Evolutionary conservation across 1,284 basidiomycete species (phyloP), one percentile per base, ranked within the genome.

Genomic region (Peniophora sp.): DNA sequence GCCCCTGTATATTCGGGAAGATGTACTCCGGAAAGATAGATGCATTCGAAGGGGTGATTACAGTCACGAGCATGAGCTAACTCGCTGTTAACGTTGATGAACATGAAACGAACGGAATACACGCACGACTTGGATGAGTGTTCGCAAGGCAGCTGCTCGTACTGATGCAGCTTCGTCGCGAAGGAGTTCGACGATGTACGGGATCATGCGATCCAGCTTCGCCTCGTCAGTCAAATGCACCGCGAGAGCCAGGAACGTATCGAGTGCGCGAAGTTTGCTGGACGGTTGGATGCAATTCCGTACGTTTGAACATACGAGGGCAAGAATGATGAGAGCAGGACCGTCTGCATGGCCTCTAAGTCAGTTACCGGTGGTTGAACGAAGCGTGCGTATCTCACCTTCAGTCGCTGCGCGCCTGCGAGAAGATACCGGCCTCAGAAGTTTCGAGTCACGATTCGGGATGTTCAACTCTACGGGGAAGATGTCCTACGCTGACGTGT

Each of bases 11-110:
- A 60, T 96, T 92, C 1, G 95, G 96, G 24, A 99, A 81, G 53
- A 99, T 86, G 66, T 98, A 99, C 66, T 98, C 96, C 0, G 92
- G 87, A 60, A 98, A 91, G 22, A 97, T 88, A 46, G 83, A 75
- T 57, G 75, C 84, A 60, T 98, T 97, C 0, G 91, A 92, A 0
- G 92, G 90, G 0, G 93, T 93, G 52, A 99, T 92, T 1, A 88
- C 85, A 1, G 81, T 81, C 12, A 97, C 88, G 14, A 89, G 75
- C 70, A 92, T 86, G 48, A 96, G 72, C 92, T 94, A 45, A 17
- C 36, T 12, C 27, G 27, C 27, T n/a, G n/a, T n/a, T n/a, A n/a
- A 32, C 27, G 27, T 32, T 12, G 12, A 12, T 32, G 27, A 12
- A n/a, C n/a, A 32, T 32, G 27, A 12, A 12, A 32, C 27, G 6